Conservation (phyloP, 306 rosid genomes). For the Boehmeria nivea region DNA sequence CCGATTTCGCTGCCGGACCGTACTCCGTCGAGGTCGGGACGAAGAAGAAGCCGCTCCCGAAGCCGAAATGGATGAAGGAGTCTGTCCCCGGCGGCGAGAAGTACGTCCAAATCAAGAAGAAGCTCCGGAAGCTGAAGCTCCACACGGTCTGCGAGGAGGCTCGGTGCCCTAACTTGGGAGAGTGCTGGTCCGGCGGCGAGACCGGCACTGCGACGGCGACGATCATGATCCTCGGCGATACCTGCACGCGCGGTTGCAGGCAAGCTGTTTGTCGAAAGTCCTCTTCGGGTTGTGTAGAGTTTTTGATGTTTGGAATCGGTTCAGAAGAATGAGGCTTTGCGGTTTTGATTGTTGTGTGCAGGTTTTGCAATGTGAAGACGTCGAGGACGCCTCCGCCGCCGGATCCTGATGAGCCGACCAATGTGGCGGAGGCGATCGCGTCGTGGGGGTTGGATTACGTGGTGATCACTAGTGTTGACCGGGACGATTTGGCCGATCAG, state of each 20-base stretch:
- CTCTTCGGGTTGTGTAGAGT: neutral
- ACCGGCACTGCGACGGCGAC: slow-evolving; percentile 98
- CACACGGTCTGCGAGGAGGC: slow-evolving; percentile 99
- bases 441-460: slow-evolving; percentile 99
- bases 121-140: slow-evolving; percentile 85
- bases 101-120: slow-evolving; percentile 95
- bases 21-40: slow-evolving; percentile 96
- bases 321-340: neutral
- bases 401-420: slow-evolving; percentile 87
- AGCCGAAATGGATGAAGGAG: slow-evolving; percentile 99
- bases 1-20: slow-evolving; percentile 47
- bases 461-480: slow-evolving; percentile 96
- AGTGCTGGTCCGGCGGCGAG: slow-evolving; percentile 99
- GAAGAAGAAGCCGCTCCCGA: slow-evolving; percentile 93
- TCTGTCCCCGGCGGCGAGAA: slow-evolving; percentile 90
- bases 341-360: slow-evolving; percentile 16
- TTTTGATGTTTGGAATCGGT: neutral
- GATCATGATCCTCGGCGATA: slow-evolving; percentile 94
- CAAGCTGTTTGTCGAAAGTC: slow-evolving; percentile 19
- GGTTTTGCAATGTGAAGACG: slow-evolving; percentile 98
- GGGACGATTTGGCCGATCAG: slow-evolving; percentile 94
- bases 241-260: slow-evolving; percentile 99
- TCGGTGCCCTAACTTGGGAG: slow-evolving; percentile 83
- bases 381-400: slow-evolving; percentile 95
- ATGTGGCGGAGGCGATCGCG: slow-evolving; percentile 98